Evolutionary conservation across 176 grass and related monocot genomes (phyloP).

Genomic region (Aegilops speltoides): DNA sequence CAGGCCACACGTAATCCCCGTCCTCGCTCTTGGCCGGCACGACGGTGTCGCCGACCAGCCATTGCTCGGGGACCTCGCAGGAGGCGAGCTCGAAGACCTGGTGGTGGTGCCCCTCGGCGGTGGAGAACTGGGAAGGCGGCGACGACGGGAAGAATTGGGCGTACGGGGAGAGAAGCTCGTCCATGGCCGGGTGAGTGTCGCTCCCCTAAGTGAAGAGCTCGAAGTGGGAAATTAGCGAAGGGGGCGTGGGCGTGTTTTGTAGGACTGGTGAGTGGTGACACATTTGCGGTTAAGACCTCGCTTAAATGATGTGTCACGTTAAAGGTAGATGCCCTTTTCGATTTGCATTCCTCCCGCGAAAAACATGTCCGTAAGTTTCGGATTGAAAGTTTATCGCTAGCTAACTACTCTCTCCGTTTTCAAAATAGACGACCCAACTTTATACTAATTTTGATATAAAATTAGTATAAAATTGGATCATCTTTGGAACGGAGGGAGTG

Average conservation of each 20-base stretch:
- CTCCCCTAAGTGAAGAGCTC: not conserved
- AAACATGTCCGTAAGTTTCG: not conserved
- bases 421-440: too few relatives aligned
- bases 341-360: not conserved
- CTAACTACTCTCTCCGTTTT: too few relatives aligned
- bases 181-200: not conserved
- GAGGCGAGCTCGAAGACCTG: not conserved
- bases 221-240: not conserved
- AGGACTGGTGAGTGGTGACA: not conserved
- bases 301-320: not conserved
- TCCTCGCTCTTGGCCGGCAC: not conserved
- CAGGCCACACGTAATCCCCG: not conserved
- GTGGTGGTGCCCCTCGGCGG: not conserved
- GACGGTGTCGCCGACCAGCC: not conserved
- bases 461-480: too few relatives aligned
- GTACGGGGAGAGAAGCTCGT: not conserved
- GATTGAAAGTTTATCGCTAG: not conserved
- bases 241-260: not conserved
- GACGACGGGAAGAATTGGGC: not conserved
- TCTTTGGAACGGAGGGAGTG: too few relatives aligned
- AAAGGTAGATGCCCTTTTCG: not conserved
- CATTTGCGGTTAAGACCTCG: not conserved
- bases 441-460: too few relatives aligned
- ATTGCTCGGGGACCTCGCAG: constrained; percentile 14
- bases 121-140: not conserved